Percentiles rank a stretch among this genome's conserved stretches.
These are phyloP conservation scores for Sapria himalayana DNA, from an alignment of 345 rosid genomes.

Conservation along the genomic window DNA sequence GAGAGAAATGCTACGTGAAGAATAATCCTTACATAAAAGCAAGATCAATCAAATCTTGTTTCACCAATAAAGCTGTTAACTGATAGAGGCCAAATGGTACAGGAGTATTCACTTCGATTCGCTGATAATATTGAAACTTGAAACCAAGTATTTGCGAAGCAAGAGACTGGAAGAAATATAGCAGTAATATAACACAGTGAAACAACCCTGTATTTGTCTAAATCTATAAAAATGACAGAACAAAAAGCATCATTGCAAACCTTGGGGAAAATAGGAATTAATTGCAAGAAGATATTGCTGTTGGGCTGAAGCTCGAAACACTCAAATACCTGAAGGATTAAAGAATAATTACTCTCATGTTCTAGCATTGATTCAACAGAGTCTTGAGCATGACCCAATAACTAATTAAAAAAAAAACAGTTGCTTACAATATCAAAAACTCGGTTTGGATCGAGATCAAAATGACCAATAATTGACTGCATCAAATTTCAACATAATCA, in stretches of 20 bases:
- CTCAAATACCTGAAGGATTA: slow-evolving; percentile 55
- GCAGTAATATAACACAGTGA: slow-evolving; percentile 8
- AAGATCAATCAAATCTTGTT: slow-evolving; percentile 76
- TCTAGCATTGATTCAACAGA: slow-evolving; percentile 6
- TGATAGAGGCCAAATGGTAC: slow-evolving; percentile 78
- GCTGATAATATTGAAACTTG: slow-evolving; percentile 91
- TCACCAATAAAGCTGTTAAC: slow-evolving; percentile 87
- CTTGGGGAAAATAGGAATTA: slow-evolving; percentile 95
- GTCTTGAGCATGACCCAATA: slow-evolving; percentile 2
- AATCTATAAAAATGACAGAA: too few relatives aligned
- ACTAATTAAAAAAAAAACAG: background rate
- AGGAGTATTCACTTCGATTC: slow-evolving; percentile 57
- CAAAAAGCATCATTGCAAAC: slow-evolving; percentile 25
- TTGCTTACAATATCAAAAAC: slow-evolving; percentile 92
- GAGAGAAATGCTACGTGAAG: too few relatives aligned
- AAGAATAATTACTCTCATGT: slow-evolving; percentile 8
- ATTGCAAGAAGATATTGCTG: slow-evolving; percentile 40
- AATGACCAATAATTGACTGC: slow-evolving; percentile 98
- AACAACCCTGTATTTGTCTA: slow-evolving; percentile 4
- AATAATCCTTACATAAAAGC: slow-evolving; percentile 96
- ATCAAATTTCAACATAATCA: slow-evolving; percentile 7
- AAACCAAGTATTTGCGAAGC: slow-evolving; percentile 99
- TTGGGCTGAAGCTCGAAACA: slow-evolving; percentile 86
- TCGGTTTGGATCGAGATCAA: slow-evolving; percentile 97
- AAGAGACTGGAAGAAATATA: slow-evolving; percentile 54